A percentile compares a stretch with the other conserved stretches of the same genome.
Evolutionary conservation across 495 filamentous ascomycete species (phyloP).

Genomic region (Penicillium waksmanii): DNA sequence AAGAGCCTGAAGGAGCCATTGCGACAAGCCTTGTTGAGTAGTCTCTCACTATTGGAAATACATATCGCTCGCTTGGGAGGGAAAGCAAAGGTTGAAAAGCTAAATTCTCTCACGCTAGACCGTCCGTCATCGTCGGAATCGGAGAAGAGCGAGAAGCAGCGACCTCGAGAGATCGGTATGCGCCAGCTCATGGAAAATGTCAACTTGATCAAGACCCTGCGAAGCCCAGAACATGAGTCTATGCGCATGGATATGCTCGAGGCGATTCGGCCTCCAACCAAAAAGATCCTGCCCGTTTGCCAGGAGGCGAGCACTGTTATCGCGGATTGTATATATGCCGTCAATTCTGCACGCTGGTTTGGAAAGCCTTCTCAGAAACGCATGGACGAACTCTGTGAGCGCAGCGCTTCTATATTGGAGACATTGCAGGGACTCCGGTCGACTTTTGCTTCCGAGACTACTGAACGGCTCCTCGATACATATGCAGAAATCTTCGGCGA

Average conservation of each 20-base stretch:
- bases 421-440: slow-evolving; percentile 22
- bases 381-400: slow-evolving; percentile 20
- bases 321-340: slow-evolving; percentile 26
- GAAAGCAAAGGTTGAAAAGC: slow-evolving; percentile 26
- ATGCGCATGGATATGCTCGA: slow-evolving; percentile 31
- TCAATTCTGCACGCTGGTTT: slow-evolving; percentile 35
- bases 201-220: slow-evolving; percentile 27
- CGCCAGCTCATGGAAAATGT: slow-evolving; percentile 34
- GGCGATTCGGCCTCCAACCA: slow-evolving; percentile 26
- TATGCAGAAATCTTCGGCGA: slow-evolving; percentile 34
- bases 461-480: slow-evolving; percentile 29
- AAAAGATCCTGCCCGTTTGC: slow-evolving; percentile 29
- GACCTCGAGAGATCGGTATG: slow-evolving; percentile 28
- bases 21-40: slow-evolving; percentile 24
- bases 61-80: slow-evolving; percentile 32
- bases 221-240: slow-evolving; percentile 29
- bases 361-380: slow-evolving; percentile 23
- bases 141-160: slow-evolving; percentile 21
- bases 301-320: slow-evolving; percentile 23
- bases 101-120: slow-evolving; percentile 16
- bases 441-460: slow-evolving; percentile 29
- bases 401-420: slow-evolving; percentile 18
- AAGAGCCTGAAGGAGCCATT: slow-evolving; percentile 33
- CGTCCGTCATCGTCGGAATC: slow-evolving; percentile 11
- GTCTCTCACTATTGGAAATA: slow-evolving; percentile 28